These are phyloP conservation scores for Spathaspora passalidarum DNA, from an alignment of 805 yeast genomes.

Conservation along the genomic window DNA sequence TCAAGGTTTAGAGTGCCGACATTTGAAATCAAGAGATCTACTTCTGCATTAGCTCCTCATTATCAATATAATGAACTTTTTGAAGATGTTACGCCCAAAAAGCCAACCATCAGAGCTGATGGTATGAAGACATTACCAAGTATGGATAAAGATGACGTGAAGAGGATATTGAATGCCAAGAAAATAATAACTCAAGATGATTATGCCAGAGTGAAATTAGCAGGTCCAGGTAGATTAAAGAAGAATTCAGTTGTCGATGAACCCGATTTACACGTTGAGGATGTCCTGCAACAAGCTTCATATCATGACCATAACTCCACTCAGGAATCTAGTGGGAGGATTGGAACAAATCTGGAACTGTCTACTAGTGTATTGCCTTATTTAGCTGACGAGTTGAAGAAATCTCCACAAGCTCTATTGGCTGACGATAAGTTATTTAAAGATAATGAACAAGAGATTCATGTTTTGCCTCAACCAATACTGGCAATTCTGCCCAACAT, in stretches of 20 bases:
- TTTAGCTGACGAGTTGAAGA: constrained; percentile 34
- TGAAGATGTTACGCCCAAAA: constrained; percentile 18
- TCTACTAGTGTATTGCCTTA: constrained; percentile 24
- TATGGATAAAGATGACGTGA: constrained; percentile 45
- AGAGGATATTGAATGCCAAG: constrained; percentile 36
- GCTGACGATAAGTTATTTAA: constrained; percentile 28
- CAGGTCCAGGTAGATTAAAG: constrained; percentile 18
- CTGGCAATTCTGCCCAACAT: not conserved
- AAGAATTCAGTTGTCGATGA: constrained; percentile 26
- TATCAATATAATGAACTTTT: constrained; percentile 39
- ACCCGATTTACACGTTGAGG: constrained; percentile 23
- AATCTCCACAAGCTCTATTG: constrained; percentile 26
- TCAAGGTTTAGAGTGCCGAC: constrained; percentile 42
- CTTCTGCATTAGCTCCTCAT: constrained; percentile 33
- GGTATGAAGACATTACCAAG: constrained; percentile 51
- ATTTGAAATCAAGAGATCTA: constrained; percentile 37
- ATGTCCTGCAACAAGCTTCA: constrained; percentile 31
- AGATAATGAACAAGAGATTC: constrained; percentile 7
- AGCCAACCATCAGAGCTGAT: constrained; percentile 38
- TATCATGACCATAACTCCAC: constrained; percentile 22
- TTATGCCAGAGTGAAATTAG: constrained; percentile 31
- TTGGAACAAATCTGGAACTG: too few species aligned
- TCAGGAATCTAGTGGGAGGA: not conserved
- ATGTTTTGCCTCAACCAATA: constrained; percentile 25
- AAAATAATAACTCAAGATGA: constrained; percentile 40